Evolutionary conservation across 306 rosid genomes (phyloP), one percentile per base, ranked within the genome.

Genomic region (Sicyos edulis): DNA sequence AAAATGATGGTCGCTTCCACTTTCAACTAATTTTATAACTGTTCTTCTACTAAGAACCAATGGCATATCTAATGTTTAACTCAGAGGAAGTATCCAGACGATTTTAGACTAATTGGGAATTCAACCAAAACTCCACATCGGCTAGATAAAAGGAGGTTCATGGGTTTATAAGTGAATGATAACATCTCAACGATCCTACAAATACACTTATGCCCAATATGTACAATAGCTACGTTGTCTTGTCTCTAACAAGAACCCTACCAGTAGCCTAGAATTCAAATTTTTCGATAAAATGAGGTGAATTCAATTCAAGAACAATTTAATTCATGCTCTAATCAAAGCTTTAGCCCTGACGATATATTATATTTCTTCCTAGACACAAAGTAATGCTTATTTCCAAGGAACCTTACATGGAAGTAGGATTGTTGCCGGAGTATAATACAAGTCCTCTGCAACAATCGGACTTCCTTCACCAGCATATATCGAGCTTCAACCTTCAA

Each of bases 391-490:
- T 26, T 9, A 55, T 55, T 55, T 55, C 60, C 60, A 70, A 17
- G 4, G 21, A 29, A 50, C n/a, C 83, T 78, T 83, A 88, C 98
- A 85, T 88, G 73, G 91, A 91, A 45, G 86, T 60, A 67, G 95
- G 68, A 78, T 81, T 82, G 71, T 85, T 90, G 80, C 88, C 85
- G 69, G 96, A 88, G 81, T 72, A 77, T 58, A 92, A 77, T 19
- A 17, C 59, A 54, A 54, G 50, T 92, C 98, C 17, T 85, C 92
- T 82, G 89, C 98, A 44, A 90, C 91, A 7, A 92, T 92, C 2
- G 96, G 92, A 83, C 85, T 82, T 59, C 98, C 98, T 83, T 96
- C 82, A 81, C 98, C 90, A 72, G 90, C 98, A 8, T 89, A 89
- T 77, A 92, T 88, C 86, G 88, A 92, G 32, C 32, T 29, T 82